These are phyloP conservation scores for Exobasidium rhododendri DNA, from an alignment of 1,284 basidiomycete species.

Conservation along the genomic window DNA sequence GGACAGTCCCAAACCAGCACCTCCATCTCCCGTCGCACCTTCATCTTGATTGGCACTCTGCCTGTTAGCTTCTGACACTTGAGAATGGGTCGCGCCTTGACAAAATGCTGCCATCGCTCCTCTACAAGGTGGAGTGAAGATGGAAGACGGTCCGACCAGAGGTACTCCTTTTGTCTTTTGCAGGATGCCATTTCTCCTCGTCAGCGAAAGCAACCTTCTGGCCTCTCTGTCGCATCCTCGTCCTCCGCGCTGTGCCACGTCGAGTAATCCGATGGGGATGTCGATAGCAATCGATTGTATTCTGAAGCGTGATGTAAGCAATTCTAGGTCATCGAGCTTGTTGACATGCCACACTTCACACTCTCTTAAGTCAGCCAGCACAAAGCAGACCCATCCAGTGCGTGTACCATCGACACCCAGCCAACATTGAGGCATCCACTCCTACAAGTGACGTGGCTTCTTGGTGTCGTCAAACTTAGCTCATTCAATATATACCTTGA, in stretches of 20 bases:
- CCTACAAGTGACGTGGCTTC: no score
- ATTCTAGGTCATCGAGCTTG: background rate
- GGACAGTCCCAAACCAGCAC: background rate
- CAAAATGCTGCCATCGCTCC: background rate
- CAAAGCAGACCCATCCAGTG: background rate
- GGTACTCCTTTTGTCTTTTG: background rate
- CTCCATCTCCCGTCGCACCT: background rate
- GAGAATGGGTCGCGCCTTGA: background rate
- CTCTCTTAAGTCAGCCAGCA: background rate
- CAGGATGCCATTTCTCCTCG: background rate
- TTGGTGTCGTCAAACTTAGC: no score
- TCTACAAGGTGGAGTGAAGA: slow-evolving; percentile 13
- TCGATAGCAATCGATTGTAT: slow-evolving; percentile 4
- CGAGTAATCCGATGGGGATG: slow-evolving; percentile 4
- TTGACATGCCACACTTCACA: background rate
- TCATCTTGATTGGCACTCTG: background rate
- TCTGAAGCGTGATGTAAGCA: background rate
- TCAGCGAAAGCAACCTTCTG: background rate
- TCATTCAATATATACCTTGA: no score
- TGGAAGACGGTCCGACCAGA: slow-evolving; percentile 7
- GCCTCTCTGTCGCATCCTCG: slow-evolving; percentile 1
- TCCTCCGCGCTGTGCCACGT: slow-evolving; percentile 3
- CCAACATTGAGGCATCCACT: slow-evolving; percentile 4
- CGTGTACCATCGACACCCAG: slow-evolving; percentile 8
- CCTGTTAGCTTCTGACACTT: slow-evolving; percentile 4